A percentile compares a stretch with the other conserved stretches of the same genome.
These are phyloP conservation scores for Ceratocystis lukuohia DNA, from an alignment of 2,329 filamentous ascomycete species.

Conservation along the genomic window DNA sequence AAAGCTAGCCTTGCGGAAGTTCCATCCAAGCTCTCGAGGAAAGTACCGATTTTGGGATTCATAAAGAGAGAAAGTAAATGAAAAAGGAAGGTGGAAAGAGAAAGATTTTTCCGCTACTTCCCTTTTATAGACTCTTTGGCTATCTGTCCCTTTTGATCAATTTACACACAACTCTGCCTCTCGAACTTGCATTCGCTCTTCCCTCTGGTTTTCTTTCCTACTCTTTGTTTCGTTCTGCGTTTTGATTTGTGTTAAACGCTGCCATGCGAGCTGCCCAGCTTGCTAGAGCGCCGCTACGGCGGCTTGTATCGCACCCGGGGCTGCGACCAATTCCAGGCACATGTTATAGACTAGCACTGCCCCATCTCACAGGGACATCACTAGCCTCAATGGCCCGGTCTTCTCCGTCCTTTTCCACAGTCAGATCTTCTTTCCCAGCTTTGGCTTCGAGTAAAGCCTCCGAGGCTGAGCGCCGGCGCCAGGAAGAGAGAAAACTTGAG, in stretches of 20 bases:
- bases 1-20: constrained; percentile 1
- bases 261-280: constrained; percentile 6
- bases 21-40: background rate
- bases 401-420: background rate
- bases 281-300: background rate
- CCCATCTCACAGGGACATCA: background rate
- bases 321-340: background rate
- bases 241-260: background rate
- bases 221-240: background rate
- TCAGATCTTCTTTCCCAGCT: background rate
- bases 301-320: background rate
- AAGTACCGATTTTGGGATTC: background rate
- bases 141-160: background rate
- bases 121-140: background rate
- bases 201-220: background rate
- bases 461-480: background rate
- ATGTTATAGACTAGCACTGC: background rate
- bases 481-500: background rate
- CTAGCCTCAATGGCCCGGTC: background rate
- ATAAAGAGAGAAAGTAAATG: background rate
- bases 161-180: background rate
- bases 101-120: background rate
- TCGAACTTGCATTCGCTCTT: background rate
- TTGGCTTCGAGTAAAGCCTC: background rate
- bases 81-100: background rate